Conservation (phyloP, 108 stramenopile species). For the Pelagomonas calceolata region DNA sequence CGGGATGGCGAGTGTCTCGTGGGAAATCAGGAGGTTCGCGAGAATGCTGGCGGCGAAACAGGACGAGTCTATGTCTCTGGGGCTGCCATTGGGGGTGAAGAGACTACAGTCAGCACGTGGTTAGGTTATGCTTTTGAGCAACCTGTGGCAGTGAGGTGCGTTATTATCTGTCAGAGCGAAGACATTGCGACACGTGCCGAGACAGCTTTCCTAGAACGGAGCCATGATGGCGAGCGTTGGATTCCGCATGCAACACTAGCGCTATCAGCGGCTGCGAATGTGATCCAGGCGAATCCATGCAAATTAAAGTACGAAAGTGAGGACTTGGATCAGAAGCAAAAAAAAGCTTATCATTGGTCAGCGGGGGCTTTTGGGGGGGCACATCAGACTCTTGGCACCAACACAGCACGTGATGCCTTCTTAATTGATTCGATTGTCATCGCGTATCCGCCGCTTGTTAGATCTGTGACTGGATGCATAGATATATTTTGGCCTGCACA, state of each 20-base stretch:
- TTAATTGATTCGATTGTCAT: constrained; percentile 35
- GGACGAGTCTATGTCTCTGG: not conserved
- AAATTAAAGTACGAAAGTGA: not conserved
- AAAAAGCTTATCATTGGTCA: not conserved
- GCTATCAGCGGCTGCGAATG: not conserved
- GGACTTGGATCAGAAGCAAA: not conserved
- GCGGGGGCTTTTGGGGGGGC: not conserved
- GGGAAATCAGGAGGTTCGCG: not conserved
- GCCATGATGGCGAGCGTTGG: not conserved
- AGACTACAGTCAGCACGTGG: not conserved
- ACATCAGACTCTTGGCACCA: no score
- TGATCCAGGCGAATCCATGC: not conserved
- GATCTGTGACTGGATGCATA: constrained; percentile 30
- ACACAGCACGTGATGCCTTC: constrained; percentile 20
- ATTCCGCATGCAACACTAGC: not conserved
- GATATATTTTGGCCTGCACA: constrained; percentile 17
- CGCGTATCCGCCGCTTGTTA: constrained; percentile 22
- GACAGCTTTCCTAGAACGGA: not conserved
- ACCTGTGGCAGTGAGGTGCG: not conserved
- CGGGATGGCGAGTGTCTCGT: not conserved
- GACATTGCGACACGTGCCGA: not conserved
- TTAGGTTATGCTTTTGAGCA: not conserved
- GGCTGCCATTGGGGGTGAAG: not conserved
- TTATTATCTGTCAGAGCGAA: not conserved
- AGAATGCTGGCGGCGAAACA: not conserved